phyloP scores from a whole-genome alignment of 768 basidiomycete species.

The Phylloporus rhodoxanthus region DNA sequence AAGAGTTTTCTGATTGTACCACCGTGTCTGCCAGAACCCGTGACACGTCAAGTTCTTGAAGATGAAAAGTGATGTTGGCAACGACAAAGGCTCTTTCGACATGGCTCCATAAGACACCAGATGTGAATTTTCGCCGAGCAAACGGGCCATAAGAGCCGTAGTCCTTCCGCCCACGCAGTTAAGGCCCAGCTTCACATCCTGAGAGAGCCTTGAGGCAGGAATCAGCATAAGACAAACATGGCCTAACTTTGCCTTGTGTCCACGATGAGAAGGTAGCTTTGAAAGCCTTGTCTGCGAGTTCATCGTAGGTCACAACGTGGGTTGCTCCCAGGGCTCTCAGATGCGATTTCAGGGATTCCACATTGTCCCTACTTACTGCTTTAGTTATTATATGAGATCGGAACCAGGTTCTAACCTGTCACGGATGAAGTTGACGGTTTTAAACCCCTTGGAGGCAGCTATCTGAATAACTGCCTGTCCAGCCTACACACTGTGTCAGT shows the following conservation, averaged over 20 bases:
- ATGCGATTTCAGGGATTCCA: conserved; percentile 43
- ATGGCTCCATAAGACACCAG: conserved; percentile 88
- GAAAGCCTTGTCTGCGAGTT: conserved; percentile 53
- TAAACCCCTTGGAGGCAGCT: conserved; percentile 61
- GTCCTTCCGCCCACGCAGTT: conserved; percentile 63
- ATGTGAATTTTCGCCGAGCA: conserved; percentile 62
- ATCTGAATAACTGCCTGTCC: conserved; percentile 87
- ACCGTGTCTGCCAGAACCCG: conserved; percentile 75
- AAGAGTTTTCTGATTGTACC: conserved; percentile 50
- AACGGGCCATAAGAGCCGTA: conserved; percentile 62
- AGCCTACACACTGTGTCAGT: conserved; percentile 39
- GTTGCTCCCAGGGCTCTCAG: conserved; percentile 64
- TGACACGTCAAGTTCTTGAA: conserved; percentile 75
- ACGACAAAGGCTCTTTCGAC: conserved; percentile 73
- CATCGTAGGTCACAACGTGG: conserved; percentile 73
- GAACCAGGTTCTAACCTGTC: conserved; percentile 44
- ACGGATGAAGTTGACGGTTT: conserved; percentile 79
- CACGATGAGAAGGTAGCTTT: conserved; percentile 53
- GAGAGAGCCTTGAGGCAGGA: background rate
- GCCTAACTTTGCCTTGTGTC: conserved; percentile 54
- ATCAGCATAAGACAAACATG: conserved; percentile 8
- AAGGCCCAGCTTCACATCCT: conserved; percentile 44
- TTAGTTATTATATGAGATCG: background rate
- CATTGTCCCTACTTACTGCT: conserved; percentile 40
- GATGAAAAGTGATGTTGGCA: conserved; percentile 77